These are phyloP conservation scores for Colletotrichum liriopes DNA, from an alignment of 2,329 filamentous ascomycete genomes.

Conservation along the genomic window DNA sequence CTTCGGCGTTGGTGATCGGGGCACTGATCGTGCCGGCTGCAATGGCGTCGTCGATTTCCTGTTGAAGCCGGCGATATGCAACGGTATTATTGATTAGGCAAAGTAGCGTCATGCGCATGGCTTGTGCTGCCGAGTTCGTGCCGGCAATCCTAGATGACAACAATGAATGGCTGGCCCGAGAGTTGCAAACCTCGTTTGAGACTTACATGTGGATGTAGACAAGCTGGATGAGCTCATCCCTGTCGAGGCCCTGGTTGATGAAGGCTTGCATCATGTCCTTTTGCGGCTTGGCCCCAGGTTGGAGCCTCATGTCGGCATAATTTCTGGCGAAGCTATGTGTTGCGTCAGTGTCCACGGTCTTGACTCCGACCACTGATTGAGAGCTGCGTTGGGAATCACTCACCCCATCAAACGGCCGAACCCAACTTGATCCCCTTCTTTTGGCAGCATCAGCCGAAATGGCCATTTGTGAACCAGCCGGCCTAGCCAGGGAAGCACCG, in stretches of 20 bases:
- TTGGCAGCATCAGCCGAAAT: constrained; percentile 59
- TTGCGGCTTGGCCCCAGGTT: constrained; percentile 46
- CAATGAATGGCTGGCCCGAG: not conserved
- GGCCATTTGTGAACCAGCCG: constrained; percentile 58
- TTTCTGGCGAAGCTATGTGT: constrained; percentile 47
- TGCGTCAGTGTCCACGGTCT: not conserved
- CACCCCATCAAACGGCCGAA: constrained; percentile 56
- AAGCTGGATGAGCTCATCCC: constrained; percentile 56
- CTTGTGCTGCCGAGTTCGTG: constrained; percentile 74
- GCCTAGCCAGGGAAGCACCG: constrained; percentile 59
- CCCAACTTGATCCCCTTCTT: constrained; percentile 55
- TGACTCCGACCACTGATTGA: not conserved
- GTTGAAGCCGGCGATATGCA: constrained; percentile 58
- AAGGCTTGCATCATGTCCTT: constrained; percentile 59
- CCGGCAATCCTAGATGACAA: constrained; percentile 65
- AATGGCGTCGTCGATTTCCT: constrained; percentile 63
- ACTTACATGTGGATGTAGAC: constrained; percentile 57
- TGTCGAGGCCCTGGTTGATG: constrained; percentile 54
- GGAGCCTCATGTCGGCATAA: constrained; percentile 48
- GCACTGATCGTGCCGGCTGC: constrained; percentile 52
- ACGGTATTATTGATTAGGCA: constrained; percentile 62
- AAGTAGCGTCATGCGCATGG: constrained; percentile 70
- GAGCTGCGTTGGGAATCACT: constrained; percentile 19
- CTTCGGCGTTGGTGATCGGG: constrained; percentile 62
- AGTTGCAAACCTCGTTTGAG: too few species aligned